phyloP scores from a whole-genome alignment of 2,329 filamentous ascomycete species.

The Magnaporthiopsis incrustans region DNA sequence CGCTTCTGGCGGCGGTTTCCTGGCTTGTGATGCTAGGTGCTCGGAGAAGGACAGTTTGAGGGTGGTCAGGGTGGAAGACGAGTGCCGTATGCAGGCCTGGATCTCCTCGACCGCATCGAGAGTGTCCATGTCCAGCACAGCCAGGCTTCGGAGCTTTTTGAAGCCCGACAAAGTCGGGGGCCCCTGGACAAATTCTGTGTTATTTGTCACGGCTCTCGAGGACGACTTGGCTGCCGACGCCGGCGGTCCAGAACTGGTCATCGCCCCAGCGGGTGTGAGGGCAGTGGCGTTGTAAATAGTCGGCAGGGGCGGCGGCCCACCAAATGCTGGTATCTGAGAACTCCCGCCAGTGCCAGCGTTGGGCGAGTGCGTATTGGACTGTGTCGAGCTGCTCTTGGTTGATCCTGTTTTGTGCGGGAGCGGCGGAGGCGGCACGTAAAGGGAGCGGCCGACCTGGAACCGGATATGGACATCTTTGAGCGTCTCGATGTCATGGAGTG shows the following conservation, averaged over 20 bases:
- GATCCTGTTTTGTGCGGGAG: constrained; percentile 27
- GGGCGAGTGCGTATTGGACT: constrained; percentile 11
- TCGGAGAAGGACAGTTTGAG: constrained; percentile 53
- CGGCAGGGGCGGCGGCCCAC: constrained; percentile 11
- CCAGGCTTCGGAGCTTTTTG: constrained; percentile 42
- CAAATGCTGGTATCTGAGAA: constrained; percentile 5
- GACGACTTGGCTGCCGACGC: constrained; percentile 27
- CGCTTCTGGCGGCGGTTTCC: constrained; percentile 31
- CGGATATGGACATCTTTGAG: constrained; percentile 49
- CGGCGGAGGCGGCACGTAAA: constrained; percentile 42
- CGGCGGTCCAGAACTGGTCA: constrained; percentile 13
- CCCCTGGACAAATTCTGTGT: constrained; percentile 22
- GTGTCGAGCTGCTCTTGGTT: constrained; percentile 11
- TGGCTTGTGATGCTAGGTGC: constrained; percentile 36
- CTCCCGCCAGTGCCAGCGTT: constrained; percentile 12
- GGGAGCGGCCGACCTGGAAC: constrained; percentile 48
- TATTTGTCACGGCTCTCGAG: constrained; percentile 27
- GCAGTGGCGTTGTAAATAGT: constrained; percentile 19
- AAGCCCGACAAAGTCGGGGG: constrained; percentile 51
- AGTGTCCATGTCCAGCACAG: constrained; percentile 52
- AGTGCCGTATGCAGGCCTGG: constrained; percentile 45
- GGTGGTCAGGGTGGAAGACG: constrained; percentile 43
- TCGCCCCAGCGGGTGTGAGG: background rate
- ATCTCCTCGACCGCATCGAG: constrained; percentile 49
- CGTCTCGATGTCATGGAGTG: constrained; percentile 44